Conservation (phyloP, 371 early-diverging fungal genomes). For the Actinomortierella wolfii region DNA sequence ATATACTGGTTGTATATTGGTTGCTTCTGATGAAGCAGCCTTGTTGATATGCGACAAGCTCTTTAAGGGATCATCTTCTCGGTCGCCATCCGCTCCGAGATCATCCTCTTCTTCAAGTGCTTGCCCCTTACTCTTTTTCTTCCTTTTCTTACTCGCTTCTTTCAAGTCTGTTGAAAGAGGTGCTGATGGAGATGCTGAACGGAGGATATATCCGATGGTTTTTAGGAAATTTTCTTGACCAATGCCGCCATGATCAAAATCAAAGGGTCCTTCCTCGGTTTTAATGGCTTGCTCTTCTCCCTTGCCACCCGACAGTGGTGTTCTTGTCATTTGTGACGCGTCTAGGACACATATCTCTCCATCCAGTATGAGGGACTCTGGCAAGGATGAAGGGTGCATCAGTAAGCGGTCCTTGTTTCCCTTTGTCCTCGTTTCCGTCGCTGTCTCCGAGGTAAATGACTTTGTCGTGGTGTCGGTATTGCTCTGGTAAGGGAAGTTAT, state of each 20-base stretch:
- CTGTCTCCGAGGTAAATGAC: no score
- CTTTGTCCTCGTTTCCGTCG: no score
- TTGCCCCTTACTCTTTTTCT: not conserved
- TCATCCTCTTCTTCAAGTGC: slow-evolving; percentile 1
- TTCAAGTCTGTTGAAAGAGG: slow-evolving; percentile 2
- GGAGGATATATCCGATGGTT: slow-evolving; percentile 7
- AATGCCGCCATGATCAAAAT: not conserved
- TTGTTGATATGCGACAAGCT: slow-evolving; percentile 33
- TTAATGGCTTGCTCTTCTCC: not conserved
- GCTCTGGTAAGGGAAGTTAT: no score
- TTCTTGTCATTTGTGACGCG: no score
- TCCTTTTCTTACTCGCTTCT: slow-evolving; percentile 3
- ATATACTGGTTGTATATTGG: slow-evolving; percentile 52
- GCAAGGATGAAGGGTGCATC: not conserved
- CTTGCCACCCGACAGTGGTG: no score
- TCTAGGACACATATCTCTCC: slow-evolving; percentile 61
- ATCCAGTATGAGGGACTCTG: slow-evolving; percentile 51
- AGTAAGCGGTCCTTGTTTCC: no score
- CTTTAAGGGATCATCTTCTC: slow-evolving; percentile 17
- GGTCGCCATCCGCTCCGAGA: not conserved
- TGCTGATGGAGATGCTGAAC: no score
- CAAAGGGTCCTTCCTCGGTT: not conserved
- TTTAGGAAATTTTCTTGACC: slow-evolving; percentile 31
- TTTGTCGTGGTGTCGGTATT: no score
- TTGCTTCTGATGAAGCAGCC: slow-evolving; percentile 2